These are phyloP conservation scores for Erythrophleum fordii DNA, from an alignment of 306 rosid genomes.

Conservation along the genomic window DNA sequence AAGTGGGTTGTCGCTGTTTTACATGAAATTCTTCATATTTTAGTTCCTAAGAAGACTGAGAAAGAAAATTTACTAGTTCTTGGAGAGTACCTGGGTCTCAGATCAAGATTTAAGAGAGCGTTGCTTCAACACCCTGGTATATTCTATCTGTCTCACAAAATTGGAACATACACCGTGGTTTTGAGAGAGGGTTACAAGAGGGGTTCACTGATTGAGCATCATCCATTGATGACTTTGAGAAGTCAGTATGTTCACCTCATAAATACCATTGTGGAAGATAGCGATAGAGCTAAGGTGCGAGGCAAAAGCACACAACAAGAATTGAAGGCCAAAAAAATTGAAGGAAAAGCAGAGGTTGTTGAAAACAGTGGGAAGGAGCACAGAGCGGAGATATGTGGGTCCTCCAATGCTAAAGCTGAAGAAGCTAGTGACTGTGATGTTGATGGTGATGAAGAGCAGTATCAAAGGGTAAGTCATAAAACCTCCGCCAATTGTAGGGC, in stretches of 20 bases:
- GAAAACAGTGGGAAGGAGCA: slow-evolving; percentile 41
- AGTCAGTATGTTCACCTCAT: slow-evolving; percentile 70
- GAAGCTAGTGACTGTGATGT: slow-evolving; percentile 44
- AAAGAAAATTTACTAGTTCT: slow-evolving; percentile 60
- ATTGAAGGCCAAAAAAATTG: slow-evolving; percentile 24
- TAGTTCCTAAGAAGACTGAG: slow-evolving; percentile 76
- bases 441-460: slow-evolving; percentile 43
- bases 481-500: slow-evolving; percentile 28
- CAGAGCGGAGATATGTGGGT: slow-evolving; percentile 38
- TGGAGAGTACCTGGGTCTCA: slow-evolving; percentile 79
- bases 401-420: slow-evolving; percentile 51
- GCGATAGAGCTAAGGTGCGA: slow-evolving; percentile 42
- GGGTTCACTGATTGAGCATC: slow-evolving; percentile 60
- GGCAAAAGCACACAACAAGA: slow-evolving; percentile 43
- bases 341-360: slow-evolving; percentile 33
- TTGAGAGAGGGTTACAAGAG: slow-evolving; percentile 83
- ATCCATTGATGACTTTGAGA: slow-evolving; percentile 64
- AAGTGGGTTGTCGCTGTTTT: slow-evolving; percentile 75
- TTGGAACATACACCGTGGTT: slow-evolving; percentile 71
- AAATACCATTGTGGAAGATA: slow-evolving; percentile 59
- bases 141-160: slow-evolving; percentile 75
- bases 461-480: slow-evolving; percentile 30
- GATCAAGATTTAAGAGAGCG: slow-evolving; percentile 78
- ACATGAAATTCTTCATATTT: slow-evolving; percentile 82
- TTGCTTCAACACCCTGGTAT: slow-evolving; percentile 79